Evolutionary conservation across 2,329 filamentous ascomycete species (phyloP).

Genomic region (Aspergillus sp.): DNA sequence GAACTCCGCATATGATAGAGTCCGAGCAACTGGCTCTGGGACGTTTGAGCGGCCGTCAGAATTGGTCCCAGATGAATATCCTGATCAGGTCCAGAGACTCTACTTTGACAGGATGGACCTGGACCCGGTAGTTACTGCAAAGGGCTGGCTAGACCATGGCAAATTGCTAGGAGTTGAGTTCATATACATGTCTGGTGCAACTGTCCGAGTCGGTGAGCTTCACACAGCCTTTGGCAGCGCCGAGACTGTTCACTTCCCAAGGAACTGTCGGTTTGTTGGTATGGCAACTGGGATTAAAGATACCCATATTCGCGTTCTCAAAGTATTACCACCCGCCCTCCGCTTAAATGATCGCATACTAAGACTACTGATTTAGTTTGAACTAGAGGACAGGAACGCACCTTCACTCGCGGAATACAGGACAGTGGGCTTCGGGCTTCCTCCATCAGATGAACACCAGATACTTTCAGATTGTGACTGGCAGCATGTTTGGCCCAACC

Average conservation of each 20-base stretch:
- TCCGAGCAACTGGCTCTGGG: neutral
- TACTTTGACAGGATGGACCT: conserved; percentile 1
- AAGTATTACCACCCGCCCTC: neutral
- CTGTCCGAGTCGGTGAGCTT: neutral
- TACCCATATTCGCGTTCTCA: neutral
- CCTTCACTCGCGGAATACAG: neutral
- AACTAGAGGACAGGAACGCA: neutral
- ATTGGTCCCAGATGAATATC: neutral
- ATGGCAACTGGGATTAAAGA: neutral
- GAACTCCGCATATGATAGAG: neutral
- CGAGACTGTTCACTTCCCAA: neutral
- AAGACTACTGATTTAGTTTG: neutral
- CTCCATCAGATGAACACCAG: neutral
- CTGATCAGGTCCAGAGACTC: conserved; percentile 10
- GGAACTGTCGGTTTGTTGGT: neutral
- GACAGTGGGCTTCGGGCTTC: neutral
- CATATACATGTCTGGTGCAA: neutral
- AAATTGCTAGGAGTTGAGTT: neutral
- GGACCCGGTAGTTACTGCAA: neutral
- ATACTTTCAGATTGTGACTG: neutral
- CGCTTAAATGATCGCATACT: neutral
- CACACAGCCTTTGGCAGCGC: neutral
- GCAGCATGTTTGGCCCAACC: neutral
- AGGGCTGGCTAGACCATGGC: neutral
- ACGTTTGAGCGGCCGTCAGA: fast-evolving